Percentiles rank a stretch among this genome's conserved stretches.
These are phyloP conservation scores for Selaginella moellendorffii DNA, from an alignment of 75 land plant genomes.

Conservation along the genomic window DNA sequence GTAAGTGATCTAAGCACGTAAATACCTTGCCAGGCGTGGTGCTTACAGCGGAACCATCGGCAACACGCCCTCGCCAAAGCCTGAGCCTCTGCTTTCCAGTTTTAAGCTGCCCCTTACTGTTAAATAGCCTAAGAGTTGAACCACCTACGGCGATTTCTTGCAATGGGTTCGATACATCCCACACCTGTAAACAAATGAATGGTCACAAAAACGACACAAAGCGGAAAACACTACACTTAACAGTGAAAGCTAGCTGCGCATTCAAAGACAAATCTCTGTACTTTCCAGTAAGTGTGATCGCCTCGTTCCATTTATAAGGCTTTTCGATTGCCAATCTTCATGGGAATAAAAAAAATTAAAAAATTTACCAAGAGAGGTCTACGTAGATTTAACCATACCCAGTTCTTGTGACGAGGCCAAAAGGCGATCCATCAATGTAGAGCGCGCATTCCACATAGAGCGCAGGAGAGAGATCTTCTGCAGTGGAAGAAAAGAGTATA, in stretches of 20 bases:
- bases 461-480: constrained; percentile 42
- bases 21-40: constrained; percentile 91
- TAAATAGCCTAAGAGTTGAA: constrained; percentile 74
- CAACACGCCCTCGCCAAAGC: constrained; percentile 59
- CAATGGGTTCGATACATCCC: constrained; percentile 77
- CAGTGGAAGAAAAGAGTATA: no score
- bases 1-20: no score
- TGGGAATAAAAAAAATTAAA: not conserved
- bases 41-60: constrained; percentile 76
- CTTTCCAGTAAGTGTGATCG: constrained; percentile 73
- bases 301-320: constrained; percentile 69
- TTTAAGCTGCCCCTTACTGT: constrained; percentile 67
- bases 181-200: constrained; percentile 37
- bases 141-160: constrained; percentile 68
- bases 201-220: not conserved
- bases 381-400: constrained; percentile 29
- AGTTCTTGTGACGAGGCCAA: constrained; percentile 74
- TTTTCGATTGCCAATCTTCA: constrained; percentile 46
- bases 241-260: constrained; percentile 82
- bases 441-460: constrained; percentile 77
- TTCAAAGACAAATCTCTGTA: constrained; percentile 77
- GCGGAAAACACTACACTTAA: constrained; percentile 18
- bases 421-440: constrained; percentile 81
- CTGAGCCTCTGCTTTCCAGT: constrained; percentile 88
- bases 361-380: not conserved